A percentile compares a stretch with the other conserved stretches of the same genome.
phyloP scores from a whole-genome alignment of 208 protist species.

The Leishmania braziliensis region DNA sequence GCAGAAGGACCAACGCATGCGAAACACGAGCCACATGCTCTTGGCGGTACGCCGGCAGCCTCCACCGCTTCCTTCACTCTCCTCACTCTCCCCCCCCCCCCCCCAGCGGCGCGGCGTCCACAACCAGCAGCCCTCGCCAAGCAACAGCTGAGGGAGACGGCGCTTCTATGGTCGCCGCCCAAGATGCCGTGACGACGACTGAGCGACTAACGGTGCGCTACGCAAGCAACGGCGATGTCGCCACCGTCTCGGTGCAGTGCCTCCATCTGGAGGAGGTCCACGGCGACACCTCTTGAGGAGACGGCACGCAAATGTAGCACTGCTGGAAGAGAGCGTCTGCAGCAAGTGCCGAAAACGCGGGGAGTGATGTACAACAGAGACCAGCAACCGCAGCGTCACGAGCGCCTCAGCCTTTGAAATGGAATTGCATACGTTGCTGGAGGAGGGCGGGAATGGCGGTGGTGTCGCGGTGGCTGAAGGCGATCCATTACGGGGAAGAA shows the following conservation, averaged over 20 bases:
- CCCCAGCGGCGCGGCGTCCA: neutral
- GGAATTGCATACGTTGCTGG: conserved; percentile 11
- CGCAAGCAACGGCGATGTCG: conserved; percentile 23
- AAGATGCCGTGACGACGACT: conserved; percentile 11
- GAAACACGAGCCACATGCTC: conserved; percentile 38
- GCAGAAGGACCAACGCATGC: conserved; percentile 45
- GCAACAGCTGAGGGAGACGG: neutral
- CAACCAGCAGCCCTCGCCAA: neutral
- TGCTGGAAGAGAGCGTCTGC: conserved; percentile 49
- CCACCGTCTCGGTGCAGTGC: conserved; percentile 31
- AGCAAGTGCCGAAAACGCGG: conserved; percentile 26
- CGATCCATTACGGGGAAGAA: neutral
- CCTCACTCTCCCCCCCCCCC: too few species aligned
- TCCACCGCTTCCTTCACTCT: conserved; percentile 16
- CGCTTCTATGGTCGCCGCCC: conserved; percentile 6
- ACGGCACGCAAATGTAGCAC: conserved; percentile 40
- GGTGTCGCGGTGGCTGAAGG: neutral
- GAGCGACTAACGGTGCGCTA: conserved; percentile 25
- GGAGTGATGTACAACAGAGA: conserved; percentile 8
- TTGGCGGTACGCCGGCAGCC: conserved; percentile 27
- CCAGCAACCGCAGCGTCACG: neutral
- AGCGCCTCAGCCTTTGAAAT: neutral
- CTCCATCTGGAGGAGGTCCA: conserved; percentile 55
- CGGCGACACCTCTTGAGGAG: conserved; percentile 32
- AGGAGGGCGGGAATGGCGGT: neutral